Conservation (phyloP, 768 basidiomycete genomes). For the Tubosaeta sp. region DNA sequence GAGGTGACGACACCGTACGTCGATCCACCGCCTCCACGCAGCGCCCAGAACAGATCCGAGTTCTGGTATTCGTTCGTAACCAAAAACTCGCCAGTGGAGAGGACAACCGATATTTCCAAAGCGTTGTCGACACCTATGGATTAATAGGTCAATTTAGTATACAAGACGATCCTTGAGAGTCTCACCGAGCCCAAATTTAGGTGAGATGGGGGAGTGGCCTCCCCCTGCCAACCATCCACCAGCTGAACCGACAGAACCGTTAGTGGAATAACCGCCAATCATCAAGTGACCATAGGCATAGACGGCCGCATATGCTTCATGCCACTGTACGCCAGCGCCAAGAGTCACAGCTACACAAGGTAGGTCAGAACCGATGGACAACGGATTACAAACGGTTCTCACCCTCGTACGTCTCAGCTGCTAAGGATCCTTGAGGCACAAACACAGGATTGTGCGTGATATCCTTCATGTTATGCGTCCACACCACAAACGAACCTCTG, state of each 20-base stretch:
- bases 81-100: conserved; percentile 38
- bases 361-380: too few relatives aligned
- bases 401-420: conserved; percentile 22
- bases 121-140: conserved; percentile 44
- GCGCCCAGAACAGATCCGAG: conserved; percentile 50
- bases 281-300: conserved; percentile 37
- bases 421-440: conserved; percentile 30
- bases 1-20: too few relatives aligned
- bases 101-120: conserved; percentile 43
- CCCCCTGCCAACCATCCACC: conserved; percentile 29
- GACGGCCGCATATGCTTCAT: conserved; percentile 41
- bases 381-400: background rate
- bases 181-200: conserved; percentile 42
- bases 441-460: conserved; percentile 32
- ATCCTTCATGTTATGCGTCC: conserved; percentile 41
- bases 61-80: conserved; percentile 38
- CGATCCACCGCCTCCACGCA: conserved; percentile 33
- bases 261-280: conserved; percentile 40
- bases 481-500: conserved; percentile 36
- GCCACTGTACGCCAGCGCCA: conserved; percentile 45
- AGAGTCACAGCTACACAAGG: background rate
- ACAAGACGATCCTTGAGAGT: background rate
- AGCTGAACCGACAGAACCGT: conserved; percentile 43
- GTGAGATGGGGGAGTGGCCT: conserved; percentile 41
- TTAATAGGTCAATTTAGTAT: background rate